phyloP scores from a whole-genome alignment of 345 rosid species.

The Linum trigynum region DNA sequence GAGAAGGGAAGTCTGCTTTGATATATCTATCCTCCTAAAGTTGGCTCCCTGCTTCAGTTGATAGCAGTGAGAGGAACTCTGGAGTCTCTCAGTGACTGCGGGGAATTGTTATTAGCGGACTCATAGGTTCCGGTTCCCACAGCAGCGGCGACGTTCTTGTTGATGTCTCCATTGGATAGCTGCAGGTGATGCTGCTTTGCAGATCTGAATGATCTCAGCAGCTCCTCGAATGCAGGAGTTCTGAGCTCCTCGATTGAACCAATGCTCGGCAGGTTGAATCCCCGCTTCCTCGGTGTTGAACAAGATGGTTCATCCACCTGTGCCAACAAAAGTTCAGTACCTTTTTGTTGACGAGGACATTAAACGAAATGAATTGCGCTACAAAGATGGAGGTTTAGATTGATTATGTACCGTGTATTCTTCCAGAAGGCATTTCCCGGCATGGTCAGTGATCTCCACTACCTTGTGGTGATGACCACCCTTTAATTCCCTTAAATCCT shows the following conservation, averaged over 20 bases:
- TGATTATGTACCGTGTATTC: constrained; percentile 53
- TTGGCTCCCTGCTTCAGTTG: constrained; percentile 30
- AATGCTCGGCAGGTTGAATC: constrained; percentile 57
- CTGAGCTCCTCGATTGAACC: constrained; percentile 80
- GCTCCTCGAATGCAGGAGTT: constrained; percentile 77
- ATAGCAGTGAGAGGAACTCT: constrained; percentile 83
- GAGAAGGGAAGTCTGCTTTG: no score
- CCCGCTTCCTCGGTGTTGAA: constrained; percentile 80
- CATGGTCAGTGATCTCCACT: constrained; percentile 67
- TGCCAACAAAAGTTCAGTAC: neutral
- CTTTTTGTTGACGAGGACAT: neutral
- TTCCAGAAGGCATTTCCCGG: constrained; percentile 82
- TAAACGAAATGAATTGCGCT: neutral
- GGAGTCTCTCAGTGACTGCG: constrained; percentile 59
- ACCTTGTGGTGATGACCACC: constrained; percentile 78
- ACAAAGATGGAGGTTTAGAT: constrained; percentile 2
- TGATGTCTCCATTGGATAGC: constrained; percentile 57
- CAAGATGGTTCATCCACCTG: constrained; percentile 93
- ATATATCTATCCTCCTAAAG: no score
- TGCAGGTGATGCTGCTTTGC: constrained; percentile 27
- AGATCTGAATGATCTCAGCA: constrained; percentile 53
- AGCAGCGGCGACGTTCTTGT: constrained; percentile 38
- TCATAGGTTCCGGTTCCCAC: constrained; percentile 28
- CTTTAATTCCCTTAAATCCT: constrained; percentile 70
- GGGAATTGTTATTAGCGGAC: neutral